Conservation (phyloP, 2,329 filamentous ascomycete genomes). For the Paraconiothyrium sp. region DNA sequence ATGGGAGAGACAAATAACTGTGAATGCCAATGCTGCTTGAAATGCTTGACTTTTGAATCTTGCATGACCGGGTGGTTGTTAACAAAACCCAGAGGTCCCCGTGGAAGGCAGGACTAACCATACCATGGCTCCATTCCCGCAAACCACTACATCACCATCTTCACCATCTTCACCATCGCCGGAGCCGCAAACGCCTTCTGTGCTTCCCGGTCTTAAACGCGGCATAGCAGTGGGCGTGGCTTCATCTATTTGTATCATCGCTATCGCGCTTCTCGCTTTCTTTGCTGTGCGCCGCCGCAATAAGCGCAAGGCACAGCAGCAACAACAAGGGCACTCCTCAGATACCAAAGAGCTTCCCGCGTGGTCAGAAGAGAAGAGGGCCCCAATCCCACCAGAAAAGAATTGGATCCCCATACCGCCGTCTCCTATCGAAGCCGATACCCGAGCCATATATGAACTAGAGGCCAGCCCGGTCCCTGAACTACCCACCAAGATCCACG, state of each 20-base stretch:
- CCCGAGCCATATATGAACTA: slow-evolving; percentile 32
- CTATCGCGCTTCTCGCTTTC: slow-evolving; percentile 34
- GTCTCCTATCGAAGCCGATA: slow-evolving; percentile 33
- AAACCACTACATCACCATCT: neutral
- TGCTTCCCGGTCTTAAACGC: slow-evolving; percentile 41
- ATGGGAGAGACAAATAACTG: slow-evolving; percentile 8
- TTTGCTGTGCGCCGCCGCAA: slow-evolving; percentile 34
- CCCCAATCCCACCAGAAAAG: slow-evolving; percentile 12
- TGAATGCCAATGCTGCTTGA: slow-evolving; percentile 1
- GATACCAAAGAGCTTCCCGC: slow-evolving; percentile 16
- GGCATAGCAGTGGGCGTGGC: slow-evolving; percentile 42
- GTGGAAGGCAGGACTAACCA: neutral
- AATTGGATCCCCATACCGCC: slow-evolving; percentile 11
- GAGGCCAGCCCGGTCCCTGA: slow-evolving; percentile 33
- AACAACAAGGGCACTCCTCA: slow-evolving; percentile 13
- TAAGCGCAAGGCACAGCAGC: slow-evolving; percentile 17
- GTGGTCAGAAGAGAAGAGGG: slow-evolving; percentile 27
- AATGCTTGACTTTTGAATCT: slow-evolving; percentile 2
- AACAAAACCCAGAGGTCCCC: neutral
- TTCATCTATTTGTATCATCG: slow-evolving; percentile 32
- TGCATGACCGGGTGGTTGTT: neutral
- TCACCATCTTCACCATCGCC: slow-evolving; percentile 2
- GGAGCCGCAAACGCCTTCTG: slow-evolving; percentile 8
- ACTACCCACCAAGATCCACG: slow-evolving; percentile 27
- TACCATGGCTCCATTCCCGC: slow-evolving; percentile 17